Evolutionary conservation across 805 yeast species (phyloP).

Genomic region (Pichia deserticola): DNA sequence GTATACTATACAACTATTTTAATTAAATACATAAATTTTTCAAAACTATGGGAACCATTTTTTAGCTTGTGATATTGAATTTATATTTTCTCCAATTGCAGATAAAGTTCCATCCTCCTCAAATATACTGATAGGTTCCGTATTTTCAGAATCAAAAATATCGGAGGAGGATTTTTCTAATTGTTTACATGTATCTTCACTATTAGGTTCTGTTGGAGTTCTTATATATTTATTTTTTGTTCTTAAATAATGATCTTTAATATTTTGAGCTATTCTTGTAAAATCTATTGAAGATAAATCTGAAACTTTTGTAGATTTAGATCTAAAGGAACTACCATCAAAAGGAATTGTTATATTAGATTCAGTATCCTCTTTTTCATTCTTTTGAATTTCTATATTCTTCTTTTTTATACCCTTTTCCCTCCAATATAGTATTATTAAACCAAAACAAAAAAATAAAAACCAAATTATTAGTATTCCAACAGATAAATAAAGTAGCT

Average conservation of each 20-base stretch:
- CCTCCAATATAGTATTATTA: conserved; percentile 11
- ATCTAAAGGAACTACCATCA: conserved; percentile 5
- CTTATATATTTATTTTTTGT: not conserved
- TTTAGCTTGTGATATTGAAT: conserved; percentile 1
- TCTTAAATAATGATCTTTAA: conserved; percentile 7
- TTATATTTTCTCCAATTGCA: conserved; percentile 2
- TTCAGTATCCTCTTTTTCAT: not conserved
- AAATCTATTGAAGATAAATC: not conserved
- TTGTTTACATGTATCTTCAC: not conserved
- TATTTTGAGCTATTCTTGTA: conserved; percentile 1
- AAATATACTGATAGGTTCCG: not conserved
- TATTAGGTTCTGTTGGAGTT: conserved; percentile 8
- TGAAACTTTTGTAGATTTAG: not conserved
- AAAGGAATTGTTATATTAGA: conserved; percentile 12
- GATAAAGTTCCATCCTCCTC: conserved; percentile 4
- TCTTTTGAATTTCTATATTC: not conserved
- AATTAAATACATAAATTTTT: not conserved
- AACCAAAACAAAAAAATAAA: conserved; percentile 29
- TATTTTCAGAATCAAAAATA: not conserved
- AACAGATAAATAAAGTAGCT: conserved; percentile 42
- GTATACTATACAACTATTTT: not conserved
- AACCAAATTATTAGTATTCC: conserved; percentile 43
- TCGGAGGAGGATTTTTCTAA: not conserved
- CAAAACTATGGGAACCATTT: conserved; percentile 1
- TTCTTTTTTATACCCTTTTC: not conserved